Evolutionary conservation across 805 yeast species (phyloP), one percentile per base, ranked within the genome.

Genomic region (Ogataea wickerhamii): DNA sequence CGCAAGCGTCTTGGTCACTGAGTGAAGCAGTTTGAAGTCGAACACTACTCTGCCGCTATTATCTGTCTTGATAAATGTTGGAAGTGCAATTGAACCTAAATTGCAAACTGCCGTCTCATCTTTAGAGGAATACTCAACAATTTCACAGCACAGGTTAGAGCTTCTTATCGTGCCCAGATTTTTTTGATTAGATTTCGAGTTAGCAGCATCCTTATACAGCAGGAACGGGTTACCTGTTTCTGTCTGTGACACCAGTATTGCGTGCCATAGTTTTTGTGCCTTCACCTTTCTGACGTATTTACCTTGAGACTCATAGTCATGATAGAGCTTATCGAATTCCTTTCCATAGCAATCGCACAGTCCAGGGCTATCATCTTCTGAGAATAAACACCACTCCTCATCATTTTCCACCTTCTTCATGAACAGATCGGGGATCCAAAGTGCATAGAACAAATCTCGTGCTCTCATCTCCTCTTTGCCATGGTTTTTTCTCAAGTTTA

Each of bases 211-310:
- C 60, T 91, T 91, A 71, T 86, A 91, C 12, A 91, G 71, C 82
- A 91, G 80, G 69, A 86, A 91, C 18, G 98, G 98, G 51, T 85
- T 86, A 36, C 98, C 98, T 3, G 98, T 89, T 66, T 91, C 97
- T 26, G 93, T 85, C 67, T 91, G 98, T 23, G 96, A 80, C 58
- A 87, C 93, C 38, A 91, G 63, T 38, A 91, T 88, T 31, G 89
- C 81, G 47, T 79, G 74, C 98, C 98, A 91, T 32, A 91, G 70
- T 61, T 84, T 85, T 62, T 88, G 95, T 18, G 98, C 98, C 52
- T 77, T 80, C 41, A 88, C 70, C 16, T 79, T 76, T 48, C 69
- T 71, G 43, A 73, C 69, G 39, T 80, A 87, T 42, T 76, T 73
- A 7, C 81, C 84, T 56, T 82, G 82, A 14, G 56, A 44, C 64